Evolutionary conservation across 768 basidiomycete species (phyloP).

Genomic region (Mycena vulgaris): DNA sequence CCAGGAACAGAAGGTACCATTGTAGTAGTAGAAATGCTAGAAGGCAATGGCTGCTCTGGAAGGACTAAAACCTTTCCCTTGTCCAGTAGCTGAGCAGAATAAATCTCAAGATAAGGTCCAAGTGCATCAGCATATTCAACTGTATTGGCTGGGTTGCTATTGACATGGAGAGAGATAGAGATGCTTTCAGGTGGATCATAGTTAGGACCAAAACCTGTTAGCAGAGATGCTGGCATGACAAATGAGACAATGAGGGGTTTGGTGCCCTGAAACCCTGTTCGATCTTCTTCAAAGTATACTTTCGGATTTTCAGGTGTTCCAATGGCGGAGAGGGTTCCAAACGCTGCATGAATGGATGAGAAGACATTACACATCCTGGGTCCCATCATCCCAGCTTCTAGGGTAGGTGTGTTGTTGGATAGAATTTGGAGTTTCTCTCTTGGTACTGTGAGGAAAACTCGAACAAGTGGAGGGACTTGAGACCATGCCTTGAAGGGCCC

Average conservation of each 20-base stretch:
- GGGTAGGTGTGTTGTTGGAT: slow-evolving; percentile 6
- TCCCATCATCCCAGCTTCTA: slow-evolving; percentile 29
- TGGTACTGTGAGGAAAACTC: slow-evolving; percentile 30
- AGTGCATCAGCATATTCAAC: not conserved
- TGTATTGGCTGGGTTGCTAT: slow-evolving; percentile 11
- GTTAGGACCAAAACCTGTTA: slow-evolving; percentile 19
- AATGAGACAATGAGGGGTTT: slow-evolving; percentile 37
- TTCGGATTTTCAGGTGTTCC: slow-evolving; percentile 27
- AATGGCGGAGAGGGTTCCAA: slow-evolving; percentile 24
- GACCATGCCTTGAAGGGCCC: slow-evolving; percentile 33
- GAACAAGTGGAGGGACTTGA: slow-evolving; percentile 29
- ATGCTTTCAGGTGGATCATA: slow-evolving; percentile 18
- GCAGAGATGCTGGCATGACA: slow-evolving; percentile 32
- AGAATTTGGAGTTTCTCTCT: slow-evolving; percentile 28
- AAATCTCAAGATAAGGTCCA: slow-evolving; percentile 12
- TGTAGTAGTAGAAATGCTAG: slow-evolving; percentile 1
- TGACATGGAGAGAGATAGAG: not conserved
- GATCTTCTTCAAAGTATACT: slow-evolving; percentile 38
- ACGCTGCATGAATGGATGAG: slow-evolving; percentile 33
- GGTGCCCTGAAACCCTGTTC: slow-evolving; percentile 31
- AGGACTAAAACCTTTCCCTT: slow-evolving; percentile 17
- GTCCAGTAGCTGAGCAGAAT: slow-evolving; percentile 15
- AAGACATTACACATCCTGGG: slow-evolving; percentile 34
- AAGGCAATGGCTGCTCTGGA: slow-evolving; percentile 15
- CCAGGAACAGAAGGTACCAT: slow-evolving; percentile 7